Evolutionary conservation across 768 basidiomycete genomes (phyloP), one percentile per base, ranked within the genome.

Genomic region (Naganishia kalamii): DNA sequence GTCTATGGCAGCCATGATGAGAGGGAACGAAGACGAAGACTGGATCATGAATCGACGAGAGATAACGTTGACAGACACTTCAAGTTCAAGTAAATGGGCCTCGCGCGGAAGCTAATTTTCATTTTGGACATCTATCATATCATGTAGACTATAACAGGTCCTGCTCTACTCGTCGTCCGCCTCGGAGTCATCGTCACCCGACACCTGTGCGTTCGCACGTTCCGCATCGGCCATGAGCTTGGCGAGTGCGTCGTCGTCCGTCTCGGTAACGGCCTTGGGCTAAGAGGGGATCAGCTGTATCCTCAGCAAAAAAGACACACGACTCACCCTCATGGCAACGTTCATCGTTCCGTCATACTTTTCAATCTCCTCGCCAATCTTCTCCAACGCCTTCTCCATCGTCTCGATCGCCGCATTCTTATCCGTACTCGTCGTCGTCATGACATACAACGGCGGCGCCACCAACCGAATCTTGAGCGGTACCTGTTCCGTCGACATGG

Each of bases 191-290:
- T 94, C 92, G 77, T 97, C 92, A 61, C 93, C 94, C 15, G 90
- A 92, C 0, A 97, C 90, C 75, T 99, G 93, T 4, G 87, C 90
- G 76, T 99, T 99, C 80, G 96, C 94, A 75, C 86, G 84, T 65
- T 88, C 88, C 21, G 88, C 92, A 78, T 91, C 89, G 41, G 88
- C 90, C 94, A 99, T 97, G 72, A 96, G 88, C 69, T 92, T 89
- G 0, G 92, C 93, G 68, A 99, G 85, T 76, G 97, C 96, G 70
- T 92, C 89, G 78, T 99, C 96, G 80, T 99, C 96, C 4, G 89
- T 90, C 78, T 97, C 96, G 27, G 90, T 92, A 40, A 99, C 88
- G 1, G 94, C 92, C 83, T 98, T 98, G 66, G 96, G 96, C 92
- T 96, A 70, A 32, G n/a, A 30, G 27, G 12, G 49, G 33, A 43